Percentiles rank a stretch among this genome's conserved stretches.
These are phyloP conservation scores for Fusarium sp. DNA, from an alignment of 2,329 filamentous ascomycete species.

Conservation along the genomic window DNA sequence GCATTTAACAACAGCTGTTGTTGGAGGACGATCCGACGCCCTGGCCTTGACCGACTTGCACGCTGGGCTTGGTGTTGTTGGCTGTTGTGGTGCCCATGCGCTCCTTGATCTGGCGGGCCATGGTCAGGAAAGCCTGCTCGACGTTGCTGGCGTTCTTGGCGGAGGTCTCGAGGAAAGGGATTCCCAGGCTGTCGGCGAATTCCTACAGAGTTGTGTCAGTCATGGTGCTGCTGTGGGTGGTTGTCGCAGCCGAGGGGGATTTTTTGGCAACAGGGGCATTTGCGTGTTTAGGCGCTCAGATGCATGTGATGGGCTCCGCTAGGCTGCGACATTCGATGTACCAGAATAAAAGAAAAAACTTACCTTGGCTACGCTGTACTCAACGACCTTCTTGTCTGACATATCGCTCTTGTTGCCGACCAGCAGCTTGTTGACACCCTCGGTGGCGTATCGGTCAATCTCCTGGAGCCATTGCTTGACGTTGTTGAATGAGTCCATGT, in stretches of 20 bases:
- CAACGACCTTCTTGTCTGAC: slow-evolving; percentile 99
- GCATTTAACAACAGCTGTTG: slow-evolving; percentile 87
- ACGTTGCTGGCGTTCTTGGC: slow-evolving; percentile 99
- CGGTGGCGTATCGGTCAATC: slow-evolving; percentile 98
- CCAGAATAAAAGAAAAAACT: slow-evolving; percentile 44
- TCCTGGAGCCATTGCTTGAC: slow-evolving; percentile 99
- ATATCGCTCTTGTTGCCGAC: slow-evolving; percentile 99
- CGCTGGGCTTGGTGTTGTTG: slow-evolving; percentile 98
- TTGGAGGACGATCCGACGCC: slow-evolving; percentile 89
- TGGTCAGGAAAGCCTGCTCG: slow-evolving; percentile 99
- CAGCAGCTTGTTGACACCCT: slow-evolving; percentile 99
- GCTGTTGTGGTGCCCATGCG: slow-evolving; percentile 96
- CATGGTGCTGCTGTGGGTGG: background rate
- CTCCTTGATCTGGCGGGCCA: slow-evolving; percentile 99
- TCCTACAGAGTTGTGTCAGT: slow-evolving; percentile 71
- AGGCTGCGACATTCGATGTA: slow-evolving; percentile 9
- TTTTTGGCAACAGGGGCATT: slow-evolving; percentile 24
- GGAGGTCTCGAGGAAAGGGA: slow-evolving; percentile 99
- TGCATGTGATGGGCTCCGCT: slow-evolving; percentile 41
- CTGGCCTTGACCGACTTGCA: slow-evolving; percentile 95
- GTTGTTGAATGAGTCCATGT: slow-evolving; percentile 99
- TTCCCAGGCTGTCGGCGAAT: slow-evolving; percentile 98
- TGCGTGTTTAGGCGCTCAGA: slow-evolving; percentile 24
- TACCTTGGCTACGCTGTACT: slow-evolving; percentile 99
- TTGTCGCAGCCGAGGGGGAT: slow-evolving; percentile 15